These are phyloP conservation scores for Phylloporus arenicola DNA, from an alignment of 768 basidiomycete species.

Conservation along the genomic window DNA sequence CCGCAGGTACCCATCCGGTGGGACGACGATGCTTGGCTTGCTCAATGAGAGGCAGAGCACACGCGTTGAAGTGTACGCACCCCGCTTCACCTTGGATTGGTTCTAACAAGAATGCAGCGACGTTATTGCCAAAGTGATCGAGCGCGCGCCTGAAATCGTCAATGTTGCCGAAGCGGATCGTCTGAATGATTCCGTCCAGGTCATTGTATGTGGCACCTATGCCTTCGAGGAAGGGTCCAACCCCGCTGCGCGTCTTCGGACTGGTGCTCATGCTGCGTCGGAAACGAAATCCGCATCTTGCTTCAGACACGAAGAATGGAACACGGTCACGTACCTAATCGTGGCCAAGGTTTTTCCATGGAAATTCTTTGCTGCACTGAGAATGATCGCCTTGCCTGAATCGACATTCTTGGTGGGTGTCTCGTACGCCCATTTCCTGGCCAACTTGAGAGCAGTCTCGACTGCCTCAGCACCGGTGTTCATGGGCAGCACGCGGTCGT, in stretches of 20 bases:
- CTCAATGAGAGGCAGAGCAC: neutral
- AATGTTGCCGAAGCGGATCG: constrained; percentile 79
- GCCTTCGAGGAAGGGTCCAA: constrained; percentile 83
- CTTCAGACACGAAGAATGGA: neutral
- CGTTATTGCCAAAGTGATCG: constrained; percentile 70
- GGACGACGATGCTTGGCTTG: constrained; percentile 74
- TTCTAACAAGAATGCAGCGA: constrained; percentile 93
- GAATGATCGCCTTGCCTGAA: constrained; percentile 71
- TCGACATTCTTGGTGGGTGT: constrained; percentile 52
- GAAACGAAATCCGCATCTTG: neutral
- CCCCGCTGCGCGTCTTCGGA: constrained; percentile 78
- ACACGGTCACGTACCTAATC: constrained; percentile 54
- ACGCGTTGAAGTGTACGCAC: constrained; percentile 39
- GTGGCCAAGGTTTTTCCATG: constrained; percentile 90
- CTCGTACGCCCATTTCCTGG: constrained; percentile 98
- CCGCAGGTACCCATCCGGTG: constrained; percentile 79
- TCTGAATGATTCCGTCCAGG: constrained; percentile 39
- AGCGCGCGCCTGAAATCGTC: constrained; percentile 82
- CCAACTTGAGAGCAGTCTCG: constrained; percentile 95
- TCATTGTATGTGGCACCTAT: constrained; percentile 78
- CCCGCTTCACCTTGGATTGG: constrained; percentile 99
- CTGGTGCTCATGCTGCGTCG: constrained; percentile 82
- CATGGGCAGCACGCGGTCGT: constrained; percentile 96
- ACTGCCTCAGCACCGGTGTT: constrained; percentile 99
- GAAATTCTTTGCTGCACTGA: constrained; percentile 88